Base-by-base conservation (phyloP, 2,329 filamentous ascomycete species). In the Kalmusia sp. region DNA sequence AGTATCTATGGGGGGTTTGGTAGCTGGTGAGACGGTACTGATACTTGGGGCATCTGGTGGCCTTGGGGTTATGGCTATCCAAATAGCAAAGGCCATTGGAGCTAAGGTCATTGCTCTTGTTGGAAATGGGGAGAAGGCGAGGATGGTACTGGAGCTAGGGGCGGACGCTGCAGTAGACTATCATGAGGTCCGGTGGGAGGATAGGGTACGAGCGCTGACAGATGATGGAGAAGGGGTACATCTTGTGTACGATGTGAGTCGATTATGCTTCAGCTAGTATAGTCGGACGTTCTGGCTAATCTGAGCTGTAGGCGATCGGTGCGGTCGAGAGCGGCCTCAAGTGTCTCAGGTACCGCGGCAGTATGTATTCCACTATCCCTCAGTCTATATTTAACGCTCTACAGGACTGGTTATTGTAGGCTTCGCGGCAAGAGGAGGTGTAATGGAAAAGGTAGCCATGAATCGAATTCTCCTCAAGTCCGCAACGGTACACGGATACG, bases 41-140 rank as follows among this genome's bases (percentile, higher is more conserved):
- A 76, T 86, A 1, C 78, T 83, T 45, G 81, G 82, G 12, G 83
- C 83, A 1, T 81, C 80, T 12, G 84, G 84, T 0, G 82, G 82
- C 0, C 62, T 86, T 24, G 83, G 83, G 0, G 76, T 82, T 21
- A 81, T 83, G 69, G 83, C 83, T 21, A 78, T 82, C 14, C 83
- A 85, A 65, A 78, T 85, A 37, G 82, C 83, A 0, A 79, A 79
- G 40, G 80, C 80, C 1, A 38, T 79, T 8, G 83, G 84, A 0
- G 83, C 81, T 14, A 76, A 62, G 21, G 84, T 86, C 1, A 75
- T 86, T 50, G 84, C 79, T 19, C 79, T 84, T 2, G 80, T 81
- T 3, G 80, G 82, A 4, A 76, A 76, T 9, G 57, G 70, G 6
- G 67, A 69, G 15, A 85, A 85, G 61, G 78, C 76, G 11, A 58